Percentiles rank a stretch among this genome's conserved stretches.
Evolutionary conservation across 106 monocot species (phyloP).

Genomic region (Allium sativum): DNA sequence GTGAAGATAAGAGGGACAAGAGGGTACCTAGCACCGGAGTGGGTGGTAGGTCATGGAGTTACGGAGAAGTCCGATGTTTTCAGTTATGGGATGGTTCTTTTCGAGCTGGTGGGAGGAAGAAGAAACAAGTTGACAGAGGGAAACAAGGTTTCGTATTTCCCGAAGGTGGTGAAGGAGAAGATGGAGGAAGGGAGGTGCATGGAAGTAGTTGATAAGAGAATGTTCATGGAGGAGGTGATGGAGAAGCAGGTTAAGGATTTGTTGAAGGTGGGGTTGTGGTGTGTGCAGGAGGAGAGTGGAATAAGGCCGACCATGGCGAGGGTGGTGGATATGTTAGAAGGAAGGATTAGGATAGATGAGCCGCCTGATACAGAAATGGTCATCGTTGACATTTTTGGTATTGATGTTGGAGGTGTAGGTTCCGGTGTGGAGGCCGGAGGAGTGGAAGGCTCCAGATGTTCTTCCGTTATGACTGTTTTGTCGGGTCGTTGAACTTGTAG

Average conservation of each 20-base stretch:
- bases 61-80: slow-evolving; percentile 58
- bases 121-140: slow-evolving; percentile 19
- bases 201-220: slow-evolving; percentile 42
- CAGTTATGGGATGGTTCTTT: slow-evolving; percentile 68
- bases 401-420: neutral
- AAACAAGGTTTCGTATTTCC: slow-evolving; percentile 37
- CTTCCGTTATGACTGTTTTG: too few relatives aligned
- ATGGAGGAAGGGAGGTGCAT: slow-evolving; percentile 35
- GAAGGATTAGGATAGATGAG: slow-evolving; percentile 8
- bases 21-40: slow-evolving; percentile 70
- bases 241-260: slow-evolving; percentile 13
- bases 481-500: too few relatives aligned
- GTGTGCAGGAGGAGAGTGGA: slow-evolving; percentile 44
- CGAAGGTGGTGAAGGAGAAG: slow-evolving; percentile 37
- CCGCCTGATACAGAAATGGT: slow-evolving; percentile 20
- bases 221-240: slow-evolving; percentile 28
- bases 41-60: slow-evolving; percentile 28
- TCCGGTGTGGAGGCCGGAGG: too few relatives aligned
- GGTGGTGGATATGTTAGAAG: slow-evolving; percentile 63
- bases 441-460: too few relatives aligned
- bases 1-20: slow-evolving; percentile 44
- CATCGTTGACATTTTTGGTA: slow-evolving; percentile 11
- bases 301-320: slow-evolving; percentile 43
- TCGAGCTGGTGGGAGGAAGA: slow-evolving; percentile 55
- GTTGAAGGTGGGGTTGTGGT: slow-evolving; percentile 47